Evolutionary conservation across 768 basidiomycete species (phyloP).

Genomic region (Russula sp.): DNA sequence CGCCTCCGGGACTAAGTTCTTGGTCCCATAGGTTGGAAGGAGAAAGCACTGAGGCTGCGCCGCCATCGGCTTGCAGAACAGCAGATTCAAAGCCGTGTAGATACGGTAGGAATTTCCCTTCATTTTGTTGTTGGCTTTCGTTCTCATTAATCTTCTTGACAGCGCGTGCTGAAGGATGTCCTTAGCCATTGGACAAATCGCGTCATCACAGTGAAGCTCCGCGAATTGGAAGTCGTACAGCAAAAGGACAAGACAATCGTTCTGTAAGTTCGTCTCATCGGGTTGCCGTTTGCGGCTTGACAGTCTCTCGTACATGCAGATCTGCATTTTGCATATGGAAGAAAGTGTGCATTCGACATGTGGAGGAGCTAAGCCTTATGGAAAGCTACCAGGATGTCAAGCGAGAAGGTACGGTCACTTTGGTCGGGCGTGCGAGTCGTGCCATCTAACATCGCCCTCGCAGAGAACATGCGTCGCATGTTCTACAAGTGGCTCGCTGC

Average conservation of each 20-base stretch:
- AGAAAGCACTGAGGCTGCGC: conserved; percentile 19
- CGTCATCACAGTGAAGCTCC: conserved; percentile 66
- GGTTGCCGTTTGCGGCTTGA: not conserved
- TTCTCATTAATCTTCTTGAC: conserved; percentile 1
- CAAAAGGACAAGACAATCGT: conserved; percentile 36
- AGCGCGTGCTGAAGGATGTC: conserved; percentile 49
- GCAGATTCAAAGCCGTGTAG: conserved; percentile 8
- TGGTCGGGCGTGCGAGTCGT: not conserved
- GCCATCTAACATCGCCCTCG: not conserved
- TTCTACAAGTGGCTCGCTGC: conserved; percentile 67
- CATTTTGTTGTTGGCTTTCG: not conserved
- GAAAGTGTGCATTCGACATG: conserved; percentile 50
- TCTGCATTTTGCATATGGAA: conserved; percentile 67
- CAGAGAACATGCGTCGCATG: conserved; percentile 61
- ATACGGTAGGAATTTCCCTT: not conserved
- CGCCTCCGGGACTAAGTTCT: not conserved
- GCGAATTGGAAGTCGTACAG: conserved; percentile 60
- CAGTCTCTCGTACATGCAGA: conserved; percentile 32
- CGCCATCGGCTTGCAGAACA: conserved; percentile 22
- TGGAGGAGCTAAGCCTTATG: conserved; percentile 71
- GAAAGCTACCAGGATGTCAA: conserved; percentile 79
- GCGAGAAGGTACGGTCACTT: conserved; percentile 52
- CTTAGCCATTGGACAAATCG: conserved; percentile 64
- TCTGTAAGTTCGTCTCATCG: conserved; percentile 30
- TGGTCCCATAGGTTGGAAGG: conserved; percentile 14